phyloP scores from a whole-genome alignment of 176 grass and related monocot species.

The Luzula sylvatica region DNA sequence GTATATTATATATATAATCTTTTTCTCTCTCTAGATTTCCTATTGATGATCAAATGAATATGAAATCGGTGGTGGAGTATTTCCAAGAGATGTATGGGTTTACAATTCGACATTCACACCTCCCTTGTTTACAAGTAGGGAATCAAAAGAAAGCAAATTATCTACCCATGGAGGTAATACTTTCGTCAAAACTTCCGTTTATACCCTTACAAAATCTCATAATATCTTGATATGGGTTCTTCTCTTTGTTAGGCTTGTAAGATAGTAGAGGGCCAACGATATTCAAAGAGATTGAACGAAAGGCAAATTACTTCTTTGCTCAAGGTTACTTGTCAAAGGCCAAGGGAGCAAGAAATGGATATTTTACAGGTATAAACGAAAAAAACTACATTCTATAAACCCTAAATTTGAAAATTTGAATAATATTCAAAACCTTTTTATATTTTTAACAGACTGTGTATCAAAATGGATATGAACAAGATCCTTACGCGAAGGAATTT shows the following conservation, averaged over 20 bases:
- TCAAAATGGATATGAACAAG: slow-evolving; percentile 90
- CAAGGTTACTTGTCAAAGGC: slow-evolving; percentile 96
- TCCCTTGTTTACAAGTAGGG: slow-evolving; percentile 96
- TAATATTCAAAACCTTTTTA: neutral
- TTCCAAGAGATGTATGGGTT: slow-evolving; percentile 99
- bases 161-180: slow-evolving; percentile 84
- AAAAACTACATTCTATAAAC: no score
- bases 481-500: slow-evolving; percentile 98
- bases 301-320: slow-evolving; percentile 96
- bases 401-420: no score
- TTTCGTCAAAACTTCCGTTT: neutral
- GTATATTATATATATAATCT: neutral
- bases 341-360: slow-evolving; percentile 95
- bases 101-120: slow-evolving; percentile 80
- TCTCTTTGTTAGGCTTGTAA: slow-evolving; percentile 65
- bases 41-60: slow-evolving; percentile 99
- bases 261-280: slow-evolving; percentile 96
- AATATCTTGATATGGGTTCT: neutral
- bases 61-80: slow-evolving; percentile 98
- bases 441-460: slow-evolving; percentile 63
- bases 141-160: slow-evolving; percentile 99
- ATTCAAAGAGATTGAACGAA: slow-evolving; percentile 97
- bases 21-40: slow-evolving; percentile 47
- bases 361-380: slow-evolving; percentile 56
- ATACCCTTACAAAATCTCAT: slow-evolving; percentile 1